Evolutionary conservation across 345 rosid species (phyloP).

Genomic region (Citrus medica): DNA sequence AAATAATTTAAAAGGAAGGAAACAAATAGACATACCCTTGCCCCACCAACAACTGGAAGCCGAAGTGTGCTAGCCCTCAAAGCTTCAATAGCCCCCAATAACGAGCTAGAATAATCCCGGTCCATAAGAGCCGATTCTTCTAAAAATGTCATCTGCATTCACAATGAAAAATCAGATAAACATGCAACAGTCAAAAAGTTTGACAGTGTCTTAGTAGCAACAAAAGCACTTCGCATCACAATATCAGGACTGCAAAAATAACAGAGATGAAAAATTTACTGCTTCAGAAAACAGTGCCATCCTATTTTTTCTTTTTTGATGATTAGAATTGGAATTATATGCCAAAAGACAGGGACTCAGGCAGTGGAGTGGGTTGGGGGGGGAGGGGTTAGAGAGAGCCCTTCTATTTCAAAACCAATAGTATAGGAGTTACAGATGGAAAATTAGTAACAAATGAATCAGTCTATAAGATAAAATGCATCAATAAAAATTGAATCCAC

Average conservation of each 20-base stretch:
- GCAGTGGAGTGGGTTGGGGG: not conserved
- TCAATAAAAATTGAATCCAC: not conserved
- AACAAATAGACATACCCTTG: slow-evolving; percentile 45
- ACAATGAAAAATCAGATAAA: slow-evolving; percentile 5
- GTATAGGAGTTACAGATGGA: not conserved
- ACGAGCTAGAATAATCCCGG: slow-evolving; percentile 54
- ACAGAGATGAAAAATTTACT: not conserved
- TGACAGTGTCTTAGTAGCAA: not conserved
- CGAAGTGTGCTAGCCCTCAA: slow-evolving; percentile 80
- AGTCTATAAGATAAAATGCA: not conserved
- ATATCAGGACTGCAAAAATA: not conserved
- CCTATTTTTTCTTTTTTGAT: not conserved
- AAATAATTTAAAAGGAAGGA: not conserved
- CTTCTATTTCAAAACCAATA: not conserved
- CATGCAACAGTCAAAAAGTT: not conserved
- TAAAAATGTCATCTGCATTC: slow-evolving; percentile 55
- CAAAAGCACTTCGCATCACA: not conserved
- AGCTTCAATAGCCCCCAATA: slow-evolving; percentile 73
- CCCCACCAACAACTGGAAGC: slow-evolving; percentile 78
- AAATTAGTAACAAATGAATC: not conserved
- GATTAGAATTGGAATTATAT: not conserved
- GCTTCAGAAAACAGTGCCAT: not conserved
- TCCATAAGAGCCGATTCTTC: slow-evolving; percentile 65
- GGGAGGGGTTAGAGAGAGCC: not conserved
- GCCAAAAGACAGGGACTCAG: not conserved